Base-by-base conservation (phyloP, 2,329 filamentous ascomycete genomes). In the Piedraia hortae region DNA sequence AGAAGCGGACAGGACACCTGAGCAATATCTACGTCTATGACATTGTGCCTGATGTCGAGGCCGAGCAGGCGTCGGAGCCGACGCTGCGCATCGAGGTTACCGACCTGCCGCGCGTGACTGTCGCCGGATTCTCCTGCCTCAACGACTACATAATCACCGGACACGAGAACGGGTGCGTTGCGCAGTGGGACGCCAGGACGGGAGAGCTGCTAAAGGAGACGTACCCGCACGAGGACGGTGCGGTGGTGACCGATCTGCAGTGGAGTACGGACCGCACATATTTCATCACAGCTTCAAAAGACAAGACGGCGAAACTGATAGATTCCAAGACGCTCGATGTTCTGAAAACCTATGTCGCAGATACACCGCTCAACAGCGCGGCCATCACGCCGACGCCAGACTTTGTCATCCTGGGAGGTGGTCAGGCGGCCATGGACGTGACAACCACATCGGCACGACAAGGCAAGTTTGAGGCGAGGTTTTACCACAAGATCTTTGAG, bases 401-500 rank as follows among this genome's bases (percentile, higher is more conserved):
- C 45, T 97, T 75, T 44, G 82, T 97, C 34, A 88, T 97, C 42
- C 70, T 97, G 19, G 85, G 85, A 39, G 85, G 85, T 64, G 85
- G 85, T 38, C 85, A 97, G 54, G 85, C 80, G 33, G 85, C 85
- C 44, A 91, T 91, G 77, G 82, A 93, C 44, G 85, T 97, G 50
- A 97, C 85, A 27, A 88, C 75, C 24, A 93, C 85, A 22, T 71
- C 71, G 15, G 69, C 78, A 21, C 66, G 85, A 34, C 85, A 97
- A 59, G 85, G 85, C 53, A 93, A 93, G 55, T 97, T 97, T 57
- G 85, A 97, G 53, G 85, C 85, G 19, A 69, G 85, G 34, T 97
- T 97, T 62, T 97, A 91, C 61, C 85, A 97, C 68, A 93, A 89
- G 62, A 71, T 97, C 47, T 93, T 97, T 47, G 78, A 90, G 52